A percentile compares a stretch with the other conserved stretches of the same genome.
These are phyloP conservation scores for Spergularia azorica DNA, from an alignment of 179 eudicot genomes.

Conservation along the genomic window DNA sequence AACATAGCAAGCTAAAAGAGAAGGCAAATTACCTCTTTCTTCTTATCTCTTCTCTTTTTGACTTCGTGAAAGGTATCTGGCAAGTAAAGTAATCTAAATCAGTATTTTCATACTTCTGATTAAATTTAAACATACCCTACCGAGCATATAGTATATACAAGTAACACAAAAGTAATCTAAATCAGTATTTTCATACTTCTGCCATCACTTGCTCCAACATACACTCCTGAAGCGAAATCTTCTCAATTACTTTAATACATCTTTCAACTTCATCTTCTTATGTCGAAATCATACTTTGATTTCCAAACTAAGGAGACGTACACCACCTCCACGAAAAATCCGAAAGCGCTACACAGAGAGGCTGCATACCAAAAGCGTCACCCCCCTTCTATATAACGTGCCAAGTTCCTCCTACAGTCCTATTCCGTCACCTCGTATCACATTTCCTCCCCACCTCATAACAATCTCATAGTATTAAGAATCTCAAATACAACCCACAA, in stretches of 20 bases:
- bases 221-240: neutral
- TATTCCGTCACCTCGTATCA: neutral
- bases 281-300: neutral
- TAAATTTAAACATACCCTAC: neutral
- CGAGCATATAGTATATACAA: neutral
- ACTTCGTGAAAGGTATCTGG: slow-evolving; percentile 97
- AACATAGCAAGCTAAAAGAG: neutral
- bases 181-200: too few relatives aligned
- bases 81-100: slow-evolving; percentile 8
- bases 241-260: neutral
- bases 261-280: neutral
- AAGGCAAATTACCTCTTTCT: slow-evolving; percentile 63
- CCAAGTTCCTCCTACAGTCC: neutral
- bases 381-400: neutral
- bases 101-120: neutral
- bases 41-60: slow-evolving; percentile 75
- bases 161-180: neutral
- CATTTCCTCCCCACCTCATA: neutral
- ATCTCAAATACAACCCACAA: too few relatives aligned
- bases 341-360: neutral
- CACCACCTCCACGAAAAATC: neutral
- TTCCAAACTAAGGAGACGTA: neutral
- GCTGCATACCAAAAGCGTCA: neutral
- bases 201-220: neutral
- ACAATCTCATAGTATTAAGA: neutral